A percentile compares a stretch with the other conserved stretches of the same genome.
phyloP scores from a whole-genome alignment of 148 eudicot species.

The Vaccinium corymbosum region DNA sequence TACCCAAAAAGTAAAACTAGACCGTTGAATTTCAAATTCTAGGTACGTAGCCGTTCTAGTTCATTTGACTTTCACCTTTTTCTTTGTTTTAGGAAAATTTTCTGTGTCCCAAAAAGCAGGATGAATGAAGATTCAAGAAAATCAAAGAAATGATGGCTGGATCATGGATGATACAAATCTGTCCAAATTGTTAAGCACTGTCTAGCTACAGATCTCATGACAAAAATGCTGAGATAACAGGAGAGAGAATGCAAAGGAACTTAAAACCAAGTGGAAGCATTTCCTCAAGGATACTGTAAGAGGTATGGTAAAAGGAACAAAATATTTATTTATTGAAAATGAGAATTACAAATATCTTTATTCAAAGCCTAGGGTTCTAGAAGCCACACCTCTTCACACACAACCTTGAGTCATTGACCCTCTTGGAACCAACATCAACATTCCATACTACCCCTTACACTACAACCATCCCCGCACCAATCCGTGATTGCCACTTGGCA shows the following conservation, averaged over 20 bases:
- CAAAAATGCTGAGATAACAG: background rate
- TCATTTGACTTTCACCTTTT: background rate
- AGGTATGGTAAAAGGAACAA: background rate
- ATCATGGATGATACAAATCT: background rate
- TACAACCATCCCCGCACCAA: background rate
- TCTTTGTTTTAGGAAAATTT: background rate
- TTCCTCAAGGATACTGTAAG: background rate
- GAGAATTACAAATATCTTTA: background rate
- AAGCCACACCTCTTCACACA: constrained; percentile 11
- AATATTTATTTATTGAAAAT: background rate
- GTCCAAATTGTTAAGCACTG: background rate
- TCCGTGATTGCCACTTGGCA: constrained; percentile 6
- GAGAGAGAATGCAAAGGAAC: background rate
- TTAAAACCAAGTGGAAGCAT: background rate
- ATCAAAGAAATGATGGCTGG: background rate
- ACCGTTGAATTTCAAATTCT: too few relatives aligned
- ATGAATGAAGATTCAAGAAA: background rate
- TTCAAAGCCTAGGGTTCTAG: background rate
- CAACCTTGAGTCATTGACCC: background rate
- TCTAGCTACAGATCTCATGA: background rate
- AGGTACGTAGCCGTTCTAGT: too few relatives aligned
- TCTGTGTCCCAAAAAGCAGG: background rate
- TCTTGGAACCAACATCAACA: constrained; percentile 2
- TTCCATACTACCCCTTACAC: background rate
- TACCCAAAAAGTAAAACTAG: too few relatives aligned